Evolutionary conservation across 2,329 filamentous ascomycete genomes (phyloP).

Genomic region (Alternaria infectoria): DNA sequence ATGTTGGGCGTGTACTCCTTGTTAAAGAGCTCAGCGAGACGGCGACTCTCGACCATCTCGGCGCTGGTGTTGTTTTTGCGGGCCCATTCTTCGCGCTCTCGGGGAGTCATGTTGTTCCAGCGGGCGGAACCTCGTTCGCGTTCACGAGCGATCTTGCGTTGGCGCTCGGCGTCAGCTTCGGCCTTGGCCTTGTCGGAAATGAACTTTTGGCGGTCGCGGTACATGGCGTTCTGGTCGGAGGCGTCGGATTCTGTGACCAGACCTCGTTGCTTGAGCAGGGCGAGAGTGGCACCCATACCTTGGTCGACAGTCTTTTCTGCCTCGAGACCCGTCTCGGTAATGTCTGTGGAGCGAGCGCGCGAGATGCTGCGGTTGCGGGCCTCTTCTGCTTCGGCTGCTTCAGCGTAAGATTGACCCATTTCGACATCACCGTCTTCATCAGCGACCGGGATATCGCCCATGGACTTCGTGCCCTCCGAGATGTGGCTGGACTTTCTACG

Average conservation of each 20-base stretch:
- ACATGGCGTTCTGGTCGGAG: conserved; percentile 68
- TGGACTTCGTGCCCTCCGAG: conserved; percentile 30
- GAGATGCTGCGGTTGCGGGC: conserved; percentile 35
- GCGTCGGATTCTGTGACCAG: conserved; percentile 72
- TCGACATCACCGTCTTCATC: conserved; percentile 61
- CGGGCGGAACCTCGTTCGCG: conserved; percentile 82
- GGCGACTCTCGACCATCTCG: conserved; percentile 81
- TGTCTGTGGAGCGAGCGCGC: conserved; percentile 54
- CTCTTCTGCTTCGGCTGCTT: conserved; percentile 58
- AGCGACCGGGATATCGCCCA: conserved; percentile 40
- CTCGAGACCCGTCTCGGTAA: conserved; percentile 76
- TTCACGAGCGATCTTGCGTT: conserved; percentile 82
- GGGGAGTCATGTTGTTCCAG: conserved; percentile 86
- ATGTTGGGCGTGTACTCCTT: conserved; percentile 89
- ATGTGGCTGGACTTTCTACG: conserved; percentile 49
- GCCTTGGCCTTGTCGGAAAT: conserved; percentile 77
- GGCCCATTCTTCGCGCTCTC: conserved; percentile 88
- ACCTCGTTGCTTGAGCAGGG: conserved; percentile 83
- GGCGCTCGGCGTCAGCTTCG: conserved; percentile 79
- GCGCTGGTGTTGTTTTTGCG: conserved; percentile 86
- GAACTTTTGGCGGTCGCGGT: conserved; percentile 78
- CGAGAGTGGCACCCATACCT: conserved; percentile 82
- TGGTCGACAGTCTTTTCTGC: conserved; percentile 80
- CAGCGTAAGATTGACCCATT: conserved; percentile 60
- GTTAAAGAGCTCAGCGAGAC: conserved; percentile 85